Base-by-base conservation (phyloP, 1,284 basidiomycete species). In the Fistulinella cinereoalba region DNA sequence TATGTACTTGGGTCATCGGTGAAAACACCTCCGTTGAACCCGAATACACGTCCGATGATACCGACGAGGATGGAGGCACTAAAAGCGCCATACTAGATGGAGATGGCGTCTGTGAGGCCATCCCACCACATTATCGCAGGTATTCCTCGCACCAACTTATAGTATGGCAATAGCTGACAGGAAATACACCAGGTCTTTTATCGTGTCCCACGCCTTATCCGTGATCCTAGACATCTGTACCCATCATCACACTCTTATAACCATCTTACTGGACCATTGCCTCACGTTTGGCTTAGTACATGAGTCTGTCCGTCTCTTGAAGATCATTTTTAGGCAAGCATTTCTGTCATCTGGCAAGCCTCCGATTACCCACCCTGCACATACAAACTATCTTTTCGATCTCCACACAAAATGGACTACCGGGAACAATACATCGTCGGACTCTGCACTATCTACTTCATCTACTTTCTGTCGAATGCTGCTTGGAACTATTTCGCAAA, bases 1-100 rank as follows among this genome's bases (percentile, higher is more conserved):
- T 80, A 44, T 84, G 81, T 44, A 67, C 77, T 4, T 64, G 66
- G 6, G 58, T 75, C 10, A 57, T 80, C 12, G 81, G 81, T 18
- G 55, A 69, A 53, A 66, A 69, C 52, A 68, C 81, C 34, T 70
- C 71, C 25, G 46, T 50, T 29, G 19, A 29, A n/a, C n/a, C n/a
- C n/a, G n/a, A n/a, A 29, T 44, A 43, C 16, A 33, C 41, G 22
- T 54, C 53, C 16, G 47, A 57, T 10, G 56, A 61, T 19, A 64
- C 60, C n/a, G 55, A 56, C 16, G 57, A 61, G 13, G 57, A 65
- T 27, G 52, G 46, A 27, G 38, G 31, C 32, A 49, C 58, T 19
- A 65, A 71, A 25, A 56, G 66, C 3, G 54, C 58, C 19, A 56
- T 64, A 25, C 57, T 71, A 37, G 59, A 70, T 22, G 44, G 69